A percentile compares a stretch with the other conserved stretches of the same genome.
phyloP scores from a whole-genome alignment of 495 filamentous ascomycete genomes.

The Aspergillus biplanus region DNA sequence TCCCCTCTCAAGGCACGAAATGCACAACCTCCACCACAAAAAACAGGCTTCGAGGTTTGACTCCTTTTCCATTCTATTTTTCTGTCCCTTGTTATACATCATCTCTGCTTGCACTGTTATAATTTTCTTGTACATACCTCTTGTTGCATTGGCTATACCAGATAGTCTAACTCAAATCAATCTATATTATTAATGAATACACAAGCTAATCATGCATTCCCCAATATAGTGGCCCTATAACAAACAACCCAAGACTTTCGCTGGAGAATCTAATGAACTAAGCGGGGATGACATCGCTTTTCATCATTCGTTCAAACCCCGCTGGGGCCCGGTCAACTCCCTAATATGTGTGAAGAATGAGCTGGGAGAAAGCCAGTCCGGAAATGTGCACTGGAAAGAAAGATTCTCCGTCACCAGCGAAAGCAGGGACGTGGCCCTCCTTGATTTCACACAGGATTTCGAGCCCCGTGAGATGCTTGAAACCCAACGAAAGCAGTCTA shows the following conservation, averaged over 20 bases:
- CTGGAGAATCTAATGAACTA: slow-evolving; percentile 61
- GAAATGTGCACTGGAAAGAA: slow-evolving; percentile 37
- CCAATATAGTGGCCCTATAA: slow-evolving; percentile 82
- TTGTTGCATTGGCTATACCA: slow-evolving; percentile 19
- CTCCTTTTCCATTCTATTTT: slow-evolving; percentile 44
- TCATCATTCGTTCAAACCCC: slow-evolving; percentile 70
- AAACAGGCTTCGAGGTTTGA: slow-evolving; percentile 72
- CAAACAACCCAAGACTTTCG: slow-evolving; percentile 69
- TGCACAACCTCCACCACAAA: slow-evolving; percentile 46
- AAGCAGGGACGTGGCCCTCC: slow-evolving; percentile 38
- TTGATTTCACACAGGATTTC: slow-evolving; percentile 29
- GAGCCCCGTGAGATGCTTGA: slow-evolving; percentile 43
- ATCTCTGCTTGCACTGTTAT: slow-evolving; percentile 26
- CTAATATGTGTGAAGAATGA: slow-evolving; percentile 62
- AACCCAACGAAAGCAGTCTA: slow-evolving; percentile 41
- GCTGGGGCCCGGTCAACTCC: slow-evolving; percentile 75
- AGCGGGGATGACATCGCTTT: slow-evolving; percentile 59
- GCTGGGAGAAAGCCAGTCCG: slow-evolving; percentile 28
- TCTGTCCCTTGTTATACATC: slow-evolving; percentile 21
- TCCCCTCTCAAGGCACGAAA: slow-evolving; percentile 46
- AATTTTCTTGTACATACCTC: slow-evolving; percentile 25
- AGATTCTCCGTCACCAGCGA: slow-evolving; percentile 44
- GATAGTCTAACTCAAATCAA: slow-evolving; percentile 5
- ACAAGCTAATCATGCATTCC: slow-evolving; percentile 48
- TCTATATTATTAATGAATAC: background rate